Conservation (phyloP, 2,329 filamentous ascomycete species). For the Clonostachys rosea region DNA sequence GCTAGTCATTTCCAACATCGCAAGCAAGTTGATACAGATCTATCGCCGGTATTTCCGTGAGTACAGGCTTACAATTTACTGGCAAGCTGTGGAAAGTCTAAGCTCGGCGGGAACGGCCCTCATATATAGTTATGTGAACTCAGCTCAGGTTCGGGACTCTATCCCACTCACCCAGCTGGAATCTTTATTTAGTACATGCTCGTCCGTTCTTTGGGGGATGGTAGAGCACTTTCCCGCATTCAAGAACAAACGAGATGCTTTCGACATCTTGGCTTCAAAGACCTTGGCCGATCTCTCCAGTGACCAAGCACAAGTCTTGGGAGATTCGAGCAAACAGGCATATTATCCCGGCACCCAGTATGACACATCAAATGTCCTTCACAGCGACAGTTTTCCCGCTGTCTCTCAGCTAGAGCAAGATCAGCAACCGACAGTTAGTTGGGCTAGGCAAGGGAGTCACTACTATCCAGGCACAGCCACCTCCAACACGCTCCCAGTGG, state of each 20-base stretch:
- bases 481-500: no score
- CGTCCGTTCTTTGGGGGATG: background rate
- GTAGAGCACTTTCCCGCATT: background rate
- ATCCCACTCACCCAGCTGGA: background rate
- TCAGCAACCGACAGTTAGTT: no score
- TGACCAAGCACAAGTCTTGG: no score
- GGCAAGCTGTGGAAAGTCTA: background rate
- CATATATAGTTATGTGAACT: background rate
- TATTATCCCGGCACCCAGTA: no score
- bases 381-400: no score
- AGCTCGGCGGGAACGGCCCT: background rate
- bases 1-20: background rate
- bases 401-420: no score
- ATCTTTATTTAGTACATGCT: background rate
- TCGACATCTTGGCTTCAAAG: background rate
- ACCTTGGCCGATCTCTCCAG: background rate
- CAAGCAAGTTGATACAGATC: background rate
- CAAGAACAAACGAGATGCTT: background rate
- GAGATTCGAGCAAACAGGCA: no score
- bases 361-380: no score
- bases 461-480: no score
- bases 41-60: background rate
- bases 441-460: no score
- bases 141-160: background rate
- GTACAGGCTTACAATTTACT: background rate